Base-by-base conservation (phyloP, 2,329 filamentous ascomycete genomes). In the Colletotrichum navitas region DNA sequence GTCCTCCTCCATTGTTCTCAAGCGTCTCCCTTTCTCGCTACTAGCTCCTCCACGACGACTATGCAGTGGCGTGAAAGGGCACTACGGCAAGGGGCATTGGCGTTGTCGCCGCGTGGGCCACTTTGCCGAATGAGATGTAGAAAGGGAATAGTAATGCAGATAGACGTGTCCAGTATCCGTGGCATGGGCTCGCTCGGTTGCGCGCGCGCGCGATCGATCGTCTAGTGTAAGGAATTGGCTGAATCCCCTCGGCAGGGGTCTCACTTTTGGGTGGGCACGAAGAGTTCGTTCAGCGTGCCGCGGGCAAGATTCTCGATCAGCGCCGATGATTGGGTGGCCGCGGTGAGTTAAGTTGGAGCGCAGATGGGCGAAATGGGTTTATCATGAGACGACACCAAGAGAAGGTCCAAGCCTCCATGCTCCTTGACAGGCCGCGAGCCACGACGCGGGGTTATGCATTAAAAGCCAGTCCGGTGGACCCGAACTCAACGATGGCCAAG, bases 331-430 rank as follows among this genome's bases (percentile, higher is more conserved):
- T 71, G 68, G 43, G 43, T 11, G 61, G 59, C 59, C 43, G 68
- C 58, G 34, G 45, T 62, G 56, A 47, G 34, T 43, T 45, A 58
- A 62, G 26, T 54, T 32, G 29, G 59, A 43, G 32, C 11, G n/a
- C 34, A 18, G 32, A 43, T 34, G 45, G 45, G 29, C 60, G 10
- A n/a, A 34, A 36, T 49, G 36, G 32, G 47, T 51, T 43, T 43
- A 51, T 64, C 68, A 68, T 58, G 58, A 63, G 63, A 71, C 68
- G 68, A 63, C 63, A 70, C 67, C 55, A 14, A 56, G 45, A 49
- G 26, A 26, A 62, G 47, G 39, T 29, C 58, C 58, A 49, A 63
- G 59, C 59, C 49, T 63, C 24, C 34, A 39, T 60, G 39, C 29
- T 34, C 41, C 24, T 16, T 36, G 36, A 21, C 29, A 21, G 56